These are phyloP conservation scores for Coemansia javaensis DNA, from an alignment of 192 early-diverging fungal genomes.

Conservation along the genomic window DNA sequence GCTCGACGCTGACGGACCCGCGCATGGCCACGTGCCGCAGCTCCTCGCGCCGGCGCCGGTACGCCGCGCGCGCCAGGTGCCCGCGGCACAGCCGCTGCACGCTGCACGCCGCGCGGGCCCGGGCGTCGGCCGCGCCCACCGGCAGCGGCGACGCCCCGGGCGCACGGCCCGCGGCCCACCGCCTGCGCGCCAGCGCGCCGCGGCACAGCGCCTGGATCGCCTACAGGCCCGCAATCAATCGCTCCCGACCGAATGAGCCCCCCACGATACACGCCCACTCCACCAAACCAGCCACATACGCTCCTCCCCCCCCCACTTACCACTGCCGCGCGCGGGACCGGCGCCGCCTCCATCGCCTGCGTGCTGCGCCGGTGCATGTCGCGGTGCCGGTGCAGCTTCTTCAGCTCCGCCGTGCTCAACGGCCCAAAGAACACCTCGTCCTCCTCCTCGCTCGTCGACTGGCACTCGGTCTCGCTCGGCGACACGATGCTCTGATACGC, in stretches of 20 bases:
- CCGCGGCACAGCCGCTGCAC: conserved; percentile 23
- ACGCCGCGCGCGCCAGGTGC: conserved; percentile 5
- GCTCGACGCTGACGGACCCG: conserved; percentile 29
- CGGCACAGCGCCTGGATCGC: conserved; percentile 10
- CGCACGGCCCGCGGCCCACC: too few relatives aligned
- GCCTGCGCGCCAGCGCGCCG: neutral
- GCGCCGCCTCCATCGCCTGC: conserved; percentile 13
- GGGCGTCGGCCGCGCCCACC: neutral
- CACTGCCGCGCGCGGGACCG: conserved; percentile 5
- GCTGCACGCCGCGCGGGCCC: conserved; percentile 1
- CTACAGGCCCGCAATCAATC: too few relatives aligned
- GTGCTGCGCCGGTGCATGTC: conserved; percentile 23
- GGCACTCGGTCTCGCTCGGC: neutral
- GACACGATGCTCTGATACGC: too few relatives aligned
- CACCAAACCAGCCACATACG: too few relatives aligned
- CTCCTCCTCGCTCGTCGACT: conserved; percentile 17
- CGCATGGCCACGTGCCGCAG: conserved; percentile 18
- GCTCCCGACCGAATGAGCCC: too few relatives aligned
- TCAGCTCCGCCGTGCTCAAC: conserved; percentile 15
- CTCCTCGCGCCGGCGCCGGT: conserved; percentile 9
- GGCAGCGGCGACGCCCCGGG: conserved; percentile 11
- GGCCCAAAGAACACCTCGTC: conserved; percentile 48
- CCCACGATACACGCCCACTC: too few relatives aligned
- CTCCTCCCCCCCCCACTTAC: too few relatives aligned
- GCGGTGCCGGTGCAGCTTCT: conserved; percentile 6